Base-by-base conservation (phyloP, 805 yeast species). In the Danielozyma ontarioensis region DNA sequence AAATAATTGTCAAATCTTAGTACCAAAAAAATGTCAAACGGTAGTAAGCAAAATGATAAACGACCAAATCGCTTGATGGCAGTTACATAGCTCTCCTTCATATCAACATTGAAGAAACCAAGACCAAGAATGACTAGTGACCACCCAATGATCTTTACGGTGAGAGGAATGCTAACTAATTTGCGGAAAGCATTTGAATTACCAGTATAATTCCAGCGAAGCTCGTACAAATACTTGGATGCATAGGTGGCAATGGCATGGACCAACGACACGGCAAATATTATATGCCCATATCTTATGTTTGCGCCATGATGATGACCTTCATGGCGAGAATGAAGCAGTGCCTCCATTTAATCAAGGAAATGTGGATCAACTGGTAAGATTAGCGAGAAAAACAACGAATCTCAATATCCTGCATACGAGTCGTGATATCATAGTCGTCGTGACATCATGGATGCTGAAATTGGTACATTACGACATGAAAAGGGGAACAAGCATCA, bases 41-140 rank as follows among this genome's bases (percentile, higher is more conserved):
- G 81, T 2, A 78, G 52, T 29, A 83, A 54, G 2, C 71, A 69
- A 46, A 75, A 80, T 1, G 80, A 61, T 7, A 83, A 40, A 33
- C 90, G 62, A 2, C 89, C 94, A 22, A 72, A 44, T 31, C 90
- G 59, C 48, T 80, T 82, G 21, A 59, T 29, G 10, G 8, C 6
- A n/a, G 17, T 19, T n/a, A n/a, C n/a, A 10, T 19, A 19, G 22
- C 22, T 19, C 10, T 19, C 22, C 8, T 19, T 19, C 8, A 25
- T 6, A 25, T 25, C 16, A n/a, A 25, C 16, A 5, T 11, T 10
- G 11, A 6, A 25, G 16, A 25, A 25, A 10, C 16, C 27, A 6
- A 25, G 12, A 6, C 10, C 27, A 8, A 25, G 16, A 25, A 25
- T 25, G 16, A 25, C 16, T 5, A 52, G 29, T 2, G 45, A 18